Evolutionary conservation across 2,329 filamentous ascomycete genomes (phyloP).

Genomic region (Ophioceras dolichostomum): DNA sequence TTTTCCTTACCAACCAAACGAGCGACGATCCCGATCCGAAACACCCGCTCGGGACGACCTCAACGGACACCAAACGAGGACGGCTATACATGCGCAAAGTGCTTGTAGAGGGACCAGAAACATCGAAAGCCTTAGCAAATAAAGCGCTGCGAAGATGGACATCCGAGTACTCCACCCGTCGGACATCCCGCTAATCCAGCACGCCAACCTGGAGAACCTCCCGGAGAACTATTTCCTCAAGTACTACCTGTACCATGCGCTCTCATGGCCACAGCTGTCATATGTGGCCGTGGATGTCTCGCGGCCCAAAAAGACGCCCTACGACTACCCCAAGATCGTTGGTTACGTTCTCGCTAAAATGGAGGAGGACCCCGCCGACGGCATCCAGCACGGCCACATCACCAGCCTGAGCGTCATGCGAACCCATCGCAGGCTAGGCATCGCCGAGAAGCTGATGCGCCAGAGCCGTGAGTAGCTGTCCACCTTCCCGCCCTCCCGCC

Average conservation of each 20-base stretch:
- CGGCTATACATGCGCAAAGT: no score
- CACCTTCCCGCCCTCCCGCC: background rate
- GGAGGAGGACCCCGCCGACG: slow-evolving; percentile 93
- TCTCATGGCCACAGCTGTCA: slow-evolving; percentile 94
- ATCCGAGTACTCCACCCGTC: slow-evolving; percentile 76
- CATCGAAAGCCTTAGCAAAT: background rate
- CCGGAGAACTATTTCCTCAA: slow-evolving; percentile 99
- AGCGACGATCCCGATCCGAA: no score
- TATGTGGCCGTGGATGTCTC: slow-evolving; percentile 92
- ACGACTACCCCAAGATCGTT: slow-evolving; percentile 93
- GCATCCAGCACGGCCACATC: slow-evolving; percentile 89
- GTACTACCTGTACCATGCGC: slow-evolving; percentile 98
- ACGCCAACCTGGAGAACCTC: slow-evolving; percentile 96
- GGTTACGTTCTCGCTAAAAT: slow-evolving; percentile 99
- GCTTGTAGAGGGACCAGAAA: background rate
- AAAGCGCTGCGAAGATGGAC: slow-evolving; percentile 50
- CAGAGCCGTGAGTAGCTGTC: slow-evolving; percentile 63
- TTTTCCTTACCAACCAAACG: no score
- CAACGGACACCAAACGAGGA: no score
- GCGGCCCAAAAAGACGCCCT: slow-evolving; percentile 61
- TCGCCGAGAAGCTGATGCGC: slow-evolving; percentile 95
- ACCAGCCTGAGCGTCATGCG: slow-evolving; percentile 93
- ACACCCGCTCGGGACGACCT: no score
- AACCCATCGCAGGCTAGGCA: slow-evolving; percentile 79
- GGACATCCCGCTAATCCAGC: slow-evolving; percentile 86